These are phyloP conservation scores for Psidium friedrichsthalianum DNA, from an alignment of 345 rosid species.

Conservation along the genomic window DNA sequence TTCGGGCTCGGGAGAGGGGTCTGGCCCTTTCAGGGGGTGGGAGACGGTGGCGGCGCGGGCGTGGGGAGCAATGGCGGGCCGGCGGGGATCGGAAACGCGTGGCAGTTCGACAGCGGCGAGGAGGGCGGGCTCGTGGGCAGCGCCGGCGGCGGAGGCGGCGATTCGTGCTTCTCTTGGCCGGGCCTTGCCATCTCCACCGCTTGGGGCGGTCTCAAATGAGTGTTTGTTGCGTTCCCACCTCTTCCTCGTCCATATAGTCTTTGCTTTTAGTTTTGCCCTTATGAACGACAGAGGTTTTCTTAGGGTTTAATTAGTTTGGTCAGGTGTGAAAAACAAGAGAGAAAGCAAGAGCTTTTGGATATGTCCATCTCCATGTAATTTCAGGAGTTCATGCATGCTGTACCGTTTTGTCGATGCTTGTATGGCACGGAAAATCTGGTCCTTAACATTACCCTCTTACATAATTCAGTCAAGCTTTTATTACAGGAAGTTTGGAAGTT, in stretches of 20 bases:
- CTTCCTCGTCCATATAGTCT: not conserved
- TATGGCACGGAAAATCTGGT: not conserved
- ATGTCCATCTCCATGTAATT: not conserved
- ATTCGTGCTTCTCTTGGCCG: slow-evolving; percentile 85
- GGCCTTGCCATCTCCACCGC: slow-evolving; percentile 78
- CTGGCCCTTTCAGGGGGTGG: slow-evolving; percentile 55
- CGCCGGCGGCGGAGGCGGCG: slow-evolving; percentile 30
- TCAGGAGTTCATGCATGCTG: not conserved
- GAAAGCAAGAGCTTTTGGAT: not conserved
- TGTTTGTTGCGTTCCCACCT: not conserved
- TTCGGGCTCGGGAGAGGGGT: slow-evolving; percentile 68
- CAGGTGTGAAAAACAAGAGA: not conserved
- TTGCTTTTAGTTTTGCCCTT: not conserved
- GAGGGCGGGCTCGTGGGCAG: slow-evolving; percentile 16
- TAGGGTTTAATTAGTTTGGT: not conserved
- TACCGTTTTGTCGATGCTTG: not conserved
- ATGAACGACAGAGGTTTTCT: not conserved
- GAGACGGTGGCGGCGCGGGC: slow-evolving; percentile 20
- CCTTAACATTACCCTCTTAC: not conserved
- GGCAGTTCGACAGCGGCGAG: slow-evolving; percentile 57
- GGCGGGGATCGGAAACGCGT: slow-evolving; percentile 33
- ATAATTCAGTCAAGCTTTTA: not conserved
- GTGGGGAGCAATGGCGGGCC: slow-evolving; percentile 15
- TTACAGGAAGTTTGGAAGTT: not conserved
- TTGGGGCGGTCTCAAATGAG: not conserved